Conservation (phyloP, 176 grass and related monocot species). For the Juncus effusus region DNA sequence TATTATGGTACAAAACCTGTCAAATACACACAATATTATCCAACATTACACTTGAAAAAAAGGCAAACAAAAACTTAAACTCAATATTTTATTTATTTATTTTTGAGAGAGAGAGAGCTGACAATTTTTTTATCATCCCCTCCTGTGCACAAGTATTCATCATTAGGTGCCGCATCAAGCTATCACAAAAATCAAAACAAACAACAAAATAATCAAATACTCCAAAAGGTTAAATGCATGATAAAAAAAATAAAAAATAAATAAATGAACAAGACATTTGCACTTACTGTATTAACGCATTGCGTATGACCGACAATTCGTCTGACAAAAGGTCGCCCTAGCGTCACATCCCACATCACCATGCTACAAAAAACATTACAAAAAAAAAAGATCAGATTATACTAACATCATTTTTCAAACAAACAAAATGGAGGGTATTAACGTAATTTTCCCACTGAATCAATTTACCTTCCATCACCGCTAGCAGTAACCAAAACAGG, state of each 20-base stretch:
- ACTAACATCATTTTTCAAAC: not conserved
- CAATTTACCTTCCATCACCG: constrained; percentile 73
- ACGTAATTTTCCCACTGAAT: not conserved
- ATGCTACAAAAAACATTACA: constrained; percentile 36
- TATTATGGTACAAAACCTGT: constrained; percentile 84
- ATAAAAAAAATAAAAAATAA: constrained; percentile 24
- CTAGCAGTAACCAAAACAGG: constrained; percentile 78
- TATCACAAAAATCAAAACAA: constrained; percentile 42
- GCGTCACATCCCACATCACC: constrained; percentile 89
- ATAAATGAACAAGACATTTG: constrained; percentile 17
- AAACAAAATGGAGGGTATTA: not conserved
- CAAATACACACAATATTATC: constrained; percentile 13
- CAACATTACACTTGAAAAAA: no score
- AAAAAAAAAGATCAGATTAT: not conserved
- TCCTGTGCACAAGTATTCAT: constrained; percentile 81
- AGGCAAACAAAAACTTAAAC: constrained; percentile 11
- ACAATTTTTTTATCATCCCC: constrained; percentile 96
- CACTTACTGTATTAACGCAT: constrained; percentile 74
- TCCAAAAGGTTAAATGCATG: not conserved
- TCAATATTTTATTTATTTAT: not conserved
- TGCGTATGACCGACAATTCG: constrained; percentile 65
- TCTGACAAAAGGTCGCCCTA: constrained; percentile 75
- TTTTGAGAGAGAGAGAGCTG: constrained; percentile 40
- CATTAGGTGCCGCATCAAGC: constrained; percentile 77
- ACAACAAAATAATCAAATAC: constrained; percentile 16